Evolutionary conservation across 208 protist genomes (phyloP), one percentile per base, ranked within the genome.

Genomic region (Leishmania arabica): DNA sequence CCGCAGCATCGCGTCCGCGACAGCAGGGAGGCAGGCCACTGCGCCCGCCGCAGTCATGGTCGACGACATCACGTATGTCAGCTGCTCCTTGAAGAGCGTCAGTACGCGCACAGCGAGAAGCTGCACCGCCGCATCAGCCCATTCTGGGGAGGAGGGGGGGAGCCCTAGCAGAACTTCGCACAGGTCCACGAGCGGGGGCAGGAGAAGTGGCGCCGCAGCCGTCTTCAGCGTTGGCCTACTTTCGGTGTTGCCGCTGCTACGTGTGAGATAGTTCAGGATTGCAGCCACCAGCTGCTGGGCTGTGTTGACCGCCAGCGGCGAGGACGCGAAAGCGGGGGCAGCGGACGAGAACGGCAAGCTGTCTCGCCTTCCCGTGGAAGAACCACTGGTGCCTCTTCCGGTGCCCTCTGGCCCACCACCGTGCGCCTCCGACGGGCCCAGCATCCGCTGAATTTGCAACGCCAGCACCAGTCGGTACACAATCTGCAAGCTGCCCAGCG

Each of bases 51-150:
- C 58, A 0, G 75, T 60, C 21, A 76, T 72, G 49, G 54, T 54
- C 42, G 78, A 75, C 1, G 72, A 31, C 58, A 83, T 62, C 62
- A 82, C 72, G 8, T 49, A 82, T 62, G 53, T 54, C 53, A 86
- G 65, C n/a, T 82, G 78, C 54, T 80, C 75, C 54, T 91, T 83
- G 51, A 96, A 78, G n/a, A 89, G 78, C 75, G 70, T 71, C 15
- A 95, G 58, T 15, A 89, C 86, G 51, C 90, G 90, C 40, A 89
- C 84, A 8, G 94, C 91, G 21, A 97, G 84, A 58, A 90, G 84
- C 86, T 97, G 94, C 75, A 94, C 83, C 17, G 84, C 66, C 8
- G 86, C 85, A 54, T 95, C 92, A 54, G 56, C 83, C 92, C 92
- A 96, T 47, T 86, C 76, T 69, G 79, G 75, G n/a, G 71, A 85